Base-by-base conservation (phyloP, 208 protist species). In the Tetramitus jugosus region DNA sequence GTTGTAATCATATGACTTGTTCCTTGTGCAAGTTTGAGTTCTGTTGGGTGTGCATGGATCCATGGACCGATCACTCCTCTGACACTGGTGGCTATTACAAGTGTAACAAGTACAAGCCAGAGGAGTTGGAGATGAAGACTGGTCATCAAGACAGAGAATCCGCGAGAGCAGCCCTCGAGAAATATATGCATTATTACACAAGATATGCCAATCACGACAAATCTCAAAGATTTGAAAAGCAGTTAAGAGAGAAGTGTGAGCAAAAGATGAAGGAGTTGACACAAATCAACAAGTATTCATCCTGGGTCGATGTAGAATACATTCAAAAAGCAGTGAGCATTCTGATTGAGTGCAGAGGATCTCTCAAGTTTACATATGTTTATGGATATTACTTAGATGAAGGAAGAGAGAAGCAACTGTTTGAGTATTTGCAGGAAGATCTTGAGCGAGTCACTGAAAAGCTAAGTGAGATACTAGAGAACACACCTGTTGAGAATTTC, bases 1-100 rank as follows among this genome's bases (percentile, higher is more conserved):
- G 93, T 43, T 96, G 93, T 82, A 94, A 60, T 35, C 69, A 76
- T 35, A 76, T 76, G 69, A 76, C 69, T 31, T 76, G 69, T 42
- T 60, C 46, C 8, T 29, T 53, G 29, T 76, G 69, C 43, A 60
- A 60, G n/a, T 60, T 43, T 43, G 69, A 76, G 60, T 76, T 76
- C 40, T 76, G 69, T 76, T 76, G 69, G 69, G 42, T 76, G 14
- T 76, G 69, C 31, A 76, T 39, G 43, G 69, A 60, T 53, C 45
- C 39, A 33, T 76, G 69, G 69, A 43, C 26, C 35, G 43, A 0
- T 14, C 69, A 76, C 23, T 26, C 33, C 3, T 10, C 6, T 17
- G 6, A 40, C 6, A 76, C 69, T 43, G 69, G 69, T 43, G 69
- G 69, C 26, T 76, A 76, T 42, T 76, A 76, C 23, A 56, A 76